Evolutionary conservation across 139 green algal genomes (phyloP), one percentile per base, ranked within the genome.

Genomic region (Diplosphaera chodatii): DNA sequence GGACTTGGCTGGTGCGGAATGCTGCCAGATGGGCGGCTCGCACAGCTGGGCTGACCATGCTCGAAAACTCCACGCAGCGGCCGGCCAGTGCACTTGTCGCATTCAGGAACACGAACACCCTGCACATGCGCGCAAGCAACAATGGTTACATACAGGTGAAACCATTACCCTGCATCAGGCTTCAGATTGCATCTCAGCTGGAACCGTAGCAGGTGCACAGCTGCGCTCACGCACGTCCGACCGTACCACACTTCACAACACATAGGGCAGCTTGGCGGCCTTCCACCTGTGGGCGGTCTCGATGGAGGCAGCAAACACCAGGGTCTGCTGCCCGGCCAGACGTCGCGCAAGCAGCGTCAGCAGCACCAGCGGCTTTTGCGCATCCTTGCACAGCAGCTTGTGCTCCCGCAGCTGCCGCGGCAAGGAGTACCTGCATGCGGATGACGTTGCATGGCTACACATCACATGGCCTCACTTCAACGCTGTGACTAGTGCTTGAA

Each of bases 241-340:
- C n/a, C n/a, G n/a, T n/a, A n/a, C n/a, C n/a, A n/a, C n/a, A n/a
- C n/a, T n/a, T n/a, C n/a, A n/a, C n/a, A n/a, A n/a, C n/a, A n/a
- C n/a, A n/a, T n/a, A n/a, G n/a, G n/a, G n/a, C n/a, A n/a, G n/a
- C n/a, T n/a, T n/a, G n/a, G n/a, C n/a, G n/a, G n/a, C n/a, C 32
- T 63, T 40, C 31, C 2, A 75, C 71, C 69, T 76, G 67, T 88
- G 87, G 0, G 93, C 92, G 25, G 85, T 87, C 18, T 97, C 86
- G 27, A 97, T 64, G 0, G 86, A 92, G 20, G 91, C 90, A 1
- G 89, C 85, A 64, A 98, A 98, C 15, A 98, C 81, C 8, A 98
- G 78, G 20, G 72, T 92, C 18, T 41, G 64, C 78, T 83, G 40
- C 4, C 68, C 70, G 0, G 63, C 21, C 70, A 92, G 78, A 28